Evolutionary conservation across 768 basidiomycete species (phyloP).

Genomic region (Russula sp.): DNA sequence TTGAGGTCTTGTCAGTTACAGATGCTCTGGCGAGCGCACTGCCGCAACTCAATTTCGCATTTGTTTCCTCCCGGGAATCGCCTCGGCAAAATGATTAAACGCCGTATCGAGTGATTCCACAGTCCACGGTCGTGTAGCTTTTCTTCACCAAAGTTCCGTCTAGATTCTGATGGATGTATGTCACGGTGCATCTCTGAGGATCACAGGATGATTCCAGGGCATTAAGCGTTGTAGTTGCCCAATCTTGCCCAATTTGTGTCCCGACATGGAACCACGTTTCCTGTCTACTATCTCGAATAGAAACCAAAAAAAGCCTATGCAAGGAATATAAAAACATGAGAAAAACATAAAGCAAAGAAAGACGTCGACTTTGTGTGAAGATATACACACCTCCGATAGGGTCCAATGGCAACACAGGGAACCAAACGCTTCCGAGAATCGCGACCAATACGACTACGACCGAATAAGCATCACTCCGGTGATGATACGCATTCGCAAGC

Average conservation of each 20-base stretch:
- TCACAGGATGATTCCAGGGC: neutral
- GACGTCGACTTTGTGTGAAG: no score
- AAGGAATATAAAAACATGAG: no score
- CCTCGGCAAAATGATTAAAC: constrained; percentile 2
- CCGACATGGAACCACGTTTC: neutral
- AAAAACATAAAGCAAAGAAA: no score
- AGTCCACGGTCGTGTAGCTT: neutral
- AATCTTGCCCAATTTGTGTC: neutral
- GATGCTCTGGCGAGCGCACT: neutral
- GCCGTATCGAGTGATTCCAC: neutral
- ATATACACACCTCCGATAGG: constrained; percentile 70
- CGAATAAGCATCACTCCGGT: no score
- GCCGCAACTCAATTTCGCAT: neutral
- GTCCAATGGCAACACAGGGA: no score
- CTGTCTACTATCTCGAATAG: no score
- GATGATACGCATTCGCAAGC: no score
- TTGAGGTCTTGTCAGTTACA: neutral
- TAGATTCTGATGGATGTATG: constrained; percentile 19
- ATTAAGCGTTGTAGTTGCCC: neutral
- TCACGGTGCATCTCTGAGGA: neutral
- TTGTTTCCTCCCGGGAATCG: neutral
- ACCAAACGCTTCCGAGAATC: no score
- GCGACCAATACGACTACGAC: no score
- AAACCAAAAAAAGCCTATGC: no score
- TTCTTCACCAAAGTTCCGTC: neutral